Conservation (phyloP, 768 basidiomycete species). For the Suillus subalutaceus region DNA sequence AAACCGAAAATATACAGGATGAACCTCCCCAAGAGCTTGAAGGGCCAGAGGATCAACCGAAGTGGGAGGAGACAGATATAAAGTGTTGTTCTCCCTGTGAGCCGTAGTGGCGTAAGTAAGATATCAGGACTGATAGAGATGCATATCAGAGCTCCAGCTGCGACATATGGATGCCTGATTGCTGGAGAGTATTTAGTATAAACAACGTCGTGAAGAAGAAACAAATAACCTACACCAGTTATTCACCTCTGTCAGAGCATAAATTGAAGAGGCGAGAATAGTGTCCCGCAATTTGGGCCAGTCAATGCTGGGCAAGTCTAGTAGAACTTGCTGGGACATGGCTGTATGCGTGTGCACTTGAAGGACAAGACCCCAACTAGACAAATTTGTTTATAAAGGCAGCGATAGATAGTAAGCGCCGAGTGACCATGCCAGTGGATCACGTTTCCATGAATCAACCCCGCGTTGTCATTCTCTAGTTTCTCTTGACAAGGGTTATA, state of each 20-base stretch:
- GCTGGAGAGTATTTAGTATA: not conserved
- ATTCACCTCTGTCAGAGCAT: not conserved
- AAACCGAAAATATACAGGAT: conserved; percentile 9
- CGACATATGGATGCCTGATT: conserved; percentile 6
- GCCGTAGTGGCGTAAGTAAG: conserved; percentile 2
- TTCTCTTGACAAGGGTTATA: not conserved
- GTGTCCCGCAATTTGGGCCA: not conserved
- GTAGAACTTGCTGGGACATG: not conserved
- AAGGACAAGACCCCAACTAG: not conserved
- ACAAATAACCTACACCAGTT: conserved; percentile 3
- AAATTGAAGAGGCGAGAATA: conserved; percentile 3
- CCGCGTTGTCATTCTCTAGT: not conserved
- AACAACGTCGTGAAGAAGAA: not conserved
- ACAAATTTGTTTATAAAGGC: not conserved
- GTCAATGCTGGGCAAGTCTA: not conserved
- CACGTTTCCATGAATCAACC: not conserved
- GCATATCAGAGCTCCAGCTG: not conserved
- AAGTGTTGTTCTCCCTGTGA: not conserved
- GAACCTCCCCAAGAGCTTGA: not conserved
- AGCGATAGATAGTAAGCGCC: not conserved
- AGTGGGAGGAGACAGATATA: not conserved
- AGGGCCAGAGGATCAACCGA: conserved; percentile 7
- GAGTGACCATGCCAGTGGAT: not conserved
- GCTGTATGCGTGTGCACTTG: not conserved
- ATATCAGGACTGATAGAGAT: conserved; percentile 6